Evolutionary conservation across 2,329 filamentous ascomycete species (phyloP), one percentile per base, ranked within the genome.

Genomic region (Xylariaceae sp.): DNA sequence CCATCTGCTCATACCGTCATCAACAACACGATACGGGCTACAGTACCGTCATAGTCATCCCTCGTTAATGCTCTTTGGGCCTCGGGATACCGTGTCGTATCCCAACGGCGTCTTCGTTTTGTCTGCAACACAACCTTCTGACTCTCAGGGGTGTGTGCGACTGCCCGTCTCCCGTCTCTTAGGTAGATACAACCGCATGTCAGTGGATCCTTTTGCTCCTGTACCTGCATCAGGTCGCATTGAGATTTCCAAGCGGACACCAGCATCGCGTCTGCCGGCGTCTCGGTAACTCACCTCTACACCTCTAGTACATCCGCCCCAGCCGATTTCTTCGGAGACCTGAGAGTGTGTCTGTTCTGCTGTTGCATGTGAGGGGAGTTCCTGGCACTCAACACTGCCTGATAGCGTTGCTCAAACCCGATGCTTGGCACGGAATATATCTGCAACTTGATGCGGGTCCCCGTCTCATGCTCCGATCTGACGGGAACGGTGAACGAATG

Each of bases 401-500:
- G 31, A 42, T 47, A 16, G 12, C 46, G 42, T 31, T 38, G 44
- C 42, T 34, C 48, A 43, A 56, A 38, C 48, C 48, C 39, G 42
- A 38, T 36, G 12, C 48, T 17, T 9, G 46, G 49, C 39, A 44
- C 38, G 34, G 33, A 58, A 56, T 63, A 55, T 60, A 58, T 58
- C 53, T 60, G 60, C 57, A 56, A 60, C 56, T 59, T 48, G 55
- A 56, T 57, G 59, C 56, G 55, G 52, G 48, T 53, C 60, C 50
- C 44, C 39, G 12, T 55, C 43, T 45, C 39, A 31, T 55, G 51
- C 42, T 45, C 56, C 56, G 50, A 59, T 52, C 51, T 58, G 55
- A 61, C 60, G 57, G 48, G 61, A 60, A 51, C 55, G 63, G 59
- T 57, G 51, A 33, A 47, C 48, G 47, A 44, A 50, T 44, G 55